Percentiles rank a stretch among this genome's conserved stretches.
Evolutionary conservation across 257 asterid genomes (phyloP).

Genomic region (Ballota nigra): DNA sequence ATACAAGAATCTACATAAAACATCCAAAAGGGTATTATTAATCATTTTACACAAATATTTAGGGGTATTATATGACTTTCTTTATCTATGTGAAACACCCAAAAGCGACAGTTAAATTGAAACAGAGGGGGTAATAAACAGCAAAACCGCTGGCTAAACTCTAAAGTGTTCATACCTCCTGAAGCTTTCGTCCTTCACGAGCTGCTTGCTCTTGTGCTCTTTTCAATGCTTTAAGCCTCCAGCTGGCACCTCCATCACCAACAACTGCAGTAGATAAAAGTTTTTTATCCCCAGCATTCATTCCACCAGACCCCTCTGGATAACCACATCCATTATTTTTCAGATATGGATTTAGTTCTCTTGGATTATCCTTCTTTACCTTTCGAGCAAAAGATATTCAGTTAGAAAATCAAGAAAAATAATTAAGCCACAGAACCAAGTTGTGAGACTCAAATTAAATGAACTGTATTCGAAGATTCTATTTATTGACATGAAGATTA

Average conservation of each 20-base stretch:
- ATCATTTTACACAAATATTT: too few species aligned
- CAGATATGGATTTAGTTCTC: slow-evolving; percentile 80
- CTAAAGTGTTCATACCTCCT: slow-evolving; percentile 50
- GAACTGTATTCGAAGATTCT: background rate
- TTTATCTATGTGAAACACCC: too few species aligned
- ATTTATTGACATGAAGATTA: background rate
- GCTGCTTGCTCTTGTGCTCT: slow-evolving; percentile 94
- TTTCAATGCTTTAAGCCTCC: slow-evolving; percentile 95
- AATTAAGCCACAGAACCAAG: slow-evolving; percentile 10
- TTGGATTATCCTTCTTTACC: slow-evolving; percentile 66
- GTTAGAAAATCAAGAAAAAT: slow-evolving; percentile 7
- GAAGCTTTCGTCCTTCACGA: slow-evolving; percentile 79
- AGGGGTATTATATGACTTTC: too few species aligned
- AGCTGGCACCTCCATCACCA: slow-evolving; percentile 99
- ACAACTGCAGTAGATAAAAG: slow-evolving; percentile 58
- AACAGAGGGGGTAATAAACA: background rate
- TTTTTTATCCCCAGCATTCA: slow-evolving; percentile 32
- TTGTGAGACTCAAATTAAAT: slow-evolving; percentile 3
- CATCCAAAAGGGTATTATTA: too few species aligned
- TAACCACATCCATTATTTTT: slow-evolving; percentile 72
- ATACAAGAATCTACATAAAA: too few species aligned
- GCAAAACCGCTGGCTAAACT: background rate
- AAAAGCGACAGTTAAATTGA: too few species aligned
- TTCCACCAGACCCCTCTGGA: slow-evolving; percentile 65
- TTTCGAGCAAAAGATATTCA: slow-evolving; percentile 24